Evolutionary conservation across 805 yeast genomes (phyloP).

Genomic region (Vanderwaltozyma tropicalis): DNA sequence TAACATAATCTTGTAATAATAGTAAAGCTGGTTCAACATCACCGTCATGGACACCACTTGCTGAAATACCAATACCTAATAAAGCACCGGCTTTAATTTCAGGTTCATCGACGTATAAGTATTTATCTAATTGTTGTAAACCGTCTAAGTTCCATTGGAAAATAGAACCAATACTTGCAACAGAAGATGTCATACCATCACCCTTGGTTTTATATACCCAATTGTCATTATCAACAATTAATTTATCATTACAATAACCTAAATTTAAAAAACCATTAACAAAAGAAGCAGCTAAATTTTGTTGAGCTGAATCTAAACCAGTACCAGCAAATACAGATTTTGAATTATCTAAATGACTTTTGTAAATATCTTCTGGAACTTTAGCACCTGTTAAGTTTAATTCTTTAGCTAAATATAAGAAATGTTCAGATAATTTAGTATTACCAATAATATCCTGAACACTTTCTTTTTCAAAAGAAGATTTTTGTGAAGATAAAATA

Average conservation of each 20-base stretch:
- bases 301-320: constrained; percentile 81
- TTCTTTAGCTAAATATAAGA: constrained; percentile 70
- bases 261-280: constrained; percentile 86
- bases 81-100: constrained; percentile 94
- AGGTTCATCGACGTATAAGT: constrained; percentile 72
- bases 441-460: constrained; percentile 83
- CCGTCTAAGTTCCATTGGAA: constrained; percentile 93
- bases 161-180: constrained; percentile 84
- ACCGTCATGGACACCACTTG: constrained; percentile 81
- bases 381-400: constrained; percentile 82
- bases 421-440: constrained; percentile 67
- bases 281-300: constrained; percentile 88
- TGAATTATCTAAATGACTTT: constrained; percentile 74
- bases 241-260: constrained; percentile 82
- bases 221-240: constrained; percentile 63
- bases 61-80: constrained; percentile 86
- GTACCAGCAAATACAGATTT: constrained; percentile 42
- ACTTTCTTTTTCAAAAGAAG: constrained; percentile 60
- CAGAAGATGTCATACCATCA: constrained; percentile 81
- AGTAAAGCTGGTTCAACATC: constrained; percentile 90
- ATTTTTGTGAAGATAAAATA: constrained; percentile 77
- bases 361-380: constrained; percentile 90
- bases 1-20: constrained; percentile 71
- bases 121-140: constrained; percentile 79
- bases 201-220: constrained; percentile 93